phyloP scores from a whole-genome alignment of 805 yeast species.

The Metschnikowia koreensis region DNA sequence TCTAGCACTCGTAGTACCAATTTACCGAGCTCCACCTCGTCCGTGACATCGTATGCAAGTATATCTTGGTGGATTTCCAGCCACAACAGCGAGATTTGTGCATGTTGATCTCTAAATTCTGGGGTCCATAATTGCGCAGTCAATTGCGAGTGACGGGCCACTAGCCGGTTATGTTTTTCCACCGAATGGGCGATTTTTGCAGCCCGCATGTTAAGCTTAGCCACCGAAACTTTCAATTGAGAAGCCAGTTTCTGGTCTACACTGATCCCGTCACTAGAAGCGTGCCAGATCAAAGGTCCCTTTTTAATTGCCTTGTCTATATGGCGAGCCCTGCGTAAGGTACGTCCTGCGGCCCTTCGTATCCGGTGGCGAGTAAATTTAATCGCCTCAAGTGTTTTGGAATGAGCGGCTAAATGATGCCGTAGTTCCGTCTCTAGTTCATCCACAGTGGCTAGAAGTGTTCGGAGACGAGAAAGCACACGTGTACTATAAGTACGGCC shows the following conservation, averaged over 20 bases:
- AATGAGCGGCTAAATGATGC: background rate
- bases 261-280: background rate
- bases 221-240: background rate
- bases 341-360: background rate
- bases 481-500: background rate
- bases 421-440: background rate
- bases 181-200: background rate
- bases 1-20: background rate
- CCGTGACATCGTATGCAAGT: background rate
- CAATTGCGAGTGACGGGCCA: background rate
- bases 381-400: background rate
- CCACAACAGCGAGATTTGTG: background rate
- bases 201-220: background rate
- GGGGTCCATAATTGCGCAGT: background rate
- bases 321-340: background rate
- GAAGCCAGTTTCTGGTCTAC: background rate
- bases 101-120: background rate
- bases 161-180: background rate
- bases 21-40: background rate
- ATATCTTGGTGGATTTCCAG: background rate
- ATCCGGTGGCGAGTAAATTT: background rate
- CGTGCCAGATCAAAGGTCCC: background rate
- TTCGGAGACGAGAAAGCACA: background rate
- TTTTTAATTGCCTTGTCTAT: background rate
- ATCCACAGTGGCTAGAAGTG: background rate